These are phyloP conservation scores for Apiospora marii DNA, from an alignment of 2,329 filamentous ascomycete genomes.

Conservation along the genomic window DNA sequence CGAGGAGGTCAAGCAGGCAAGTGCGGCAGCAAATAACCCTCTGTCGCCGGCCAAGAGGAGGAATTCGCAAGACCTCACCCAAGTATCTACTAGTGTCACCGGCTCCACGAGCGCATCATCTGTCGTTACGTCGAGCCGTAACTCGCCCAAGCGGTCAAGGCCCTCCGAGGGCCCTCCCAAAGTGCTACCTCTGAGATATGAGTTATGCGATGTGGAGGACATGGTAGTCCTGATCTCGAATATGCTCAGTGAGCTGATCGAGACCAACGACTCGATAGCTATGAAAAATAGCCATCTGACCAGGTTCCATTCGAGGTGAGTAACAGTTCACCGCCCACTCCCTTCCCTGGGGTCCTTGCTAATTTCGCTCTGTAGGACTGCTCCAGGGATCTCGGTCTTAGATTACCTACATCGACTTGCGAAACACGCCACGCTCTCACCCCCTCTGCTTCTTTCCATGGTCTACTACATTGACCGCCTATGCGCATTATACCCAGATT, in stretches of 20 bases:
- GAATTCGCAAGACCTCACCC: constrained; percentile 50
- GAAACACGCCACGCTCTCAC: constrained; percentile 90
- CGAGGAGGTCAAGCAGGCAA: constrained; percentile 8
- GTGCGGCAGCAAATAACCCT: constrained; percentile 2
- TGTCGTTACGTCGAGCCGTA: constrained; percentile 43
- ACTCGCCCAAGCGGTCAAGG: constrained; percentile 61
- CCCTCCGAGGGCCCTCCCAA: constrained; percentile 61
- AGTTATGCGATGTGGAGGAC: constrained; percentile 82
- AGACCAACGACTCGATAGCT: constrained; percentile 88
- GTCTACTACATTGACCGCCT: constrained; percentile 98
- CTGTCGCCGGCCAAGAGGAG: constrained; percentile 53
- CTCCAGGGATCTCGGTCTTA: constrained; percentile 90
- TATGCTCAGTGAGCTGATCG: constrained; percentile 95
- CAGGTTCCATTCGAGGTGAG: constrained; percentile 90
- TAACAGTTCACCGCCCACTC: background rate
- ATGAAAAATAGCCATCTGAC: constrained; percentile 87
- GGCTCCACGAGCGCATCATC: constrained; percentile 37
- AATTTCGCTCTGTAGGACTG: constrained; percentile 50
- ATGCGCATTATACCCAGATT: constrained; percentile 89
- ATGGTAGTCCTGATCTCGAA: constrained; percentile 90
- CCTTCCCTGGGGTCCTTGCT: background rate
- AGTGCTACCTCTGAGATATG: constrained; percentile 76
- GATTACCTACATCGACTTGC: constrained; percentile 94
- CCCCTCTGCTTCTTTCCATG: constrained; percentile 96
- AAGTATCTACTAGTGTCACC: constrained; percentile 29